These are phyloP conservation scores for Diaporthe velutina DNA, from an alignment of 2,329 filamentous ascomycete genomes.

Conservation along the genomic window DNA sequence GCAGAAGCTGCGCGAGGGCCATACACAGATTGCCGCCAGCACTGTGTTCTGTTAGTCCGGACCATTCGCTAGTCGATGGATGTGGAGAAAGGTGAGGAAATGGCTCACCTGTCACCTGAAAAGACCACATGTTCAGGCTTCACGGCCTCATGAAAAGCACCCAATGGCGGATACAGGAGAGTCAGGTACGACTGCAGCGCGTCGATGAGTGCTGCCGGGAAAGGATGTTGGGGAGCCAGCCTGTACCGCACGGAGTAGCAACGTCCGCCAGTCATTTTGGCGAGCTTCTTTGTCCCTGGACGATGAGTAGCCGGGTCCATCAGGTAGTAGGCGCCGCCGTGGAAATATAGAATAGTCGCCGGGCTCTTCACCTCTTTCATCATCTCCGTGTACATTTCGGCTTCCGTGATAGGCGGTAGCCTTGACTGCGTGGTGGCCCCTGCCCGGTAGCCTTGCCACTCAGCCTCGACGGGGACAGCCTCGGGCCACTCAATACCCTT, in stretches of 20 bases:
- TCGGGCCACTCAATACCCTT: slow-evolving; percentile 59
- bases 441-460: slow-evolving; percentile 81
- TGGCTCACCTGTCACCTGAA: slow-evolving; percentile 73
- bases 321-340: slow-evolving; percentile 81
- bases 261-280: slow-evolving; percentile 75
- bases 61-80: no score
- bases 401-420: slow-evolving; percentile 70
- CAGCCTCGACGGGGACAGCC: slow-evolving; percentile 71
- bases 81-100: no score
- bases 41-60: slow-evolving; percentile 50
- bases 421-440: slow-evolving; percentile 62
- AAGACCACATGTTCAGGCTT: slow-evolving; percentile 76
- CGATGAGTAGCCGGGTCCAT: slow-evolving; percentile 79
- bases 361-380: slow-evolving; percentile 75
- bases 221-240: slow-evolving; percentile 79
- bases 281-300: slow-evolving; percentile 68
- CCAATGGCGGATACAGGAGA: slow-evolving; percentile 78
- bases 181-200: slow-evolving; percentile 79
- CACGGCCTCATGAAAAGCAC: slow-evolving; percentile 75
- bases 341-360: slow-evolving; percentile 78
- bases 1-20: slow-evolving; percentile 75
- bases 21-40: slow-evolving; percentile 81
- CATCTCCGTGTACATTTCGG: slow-evolving; percentile 74
- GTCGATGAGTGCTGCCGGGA: slow-evolving; percentile 81
- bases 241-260: slow-evolving; percentile 82